These are phyloP conservation scores for Exutisphaerella laricina DNA, from an alignment of 2,329 filamentous ascomycete genomes.

Conservation along the genomic window DNA sequence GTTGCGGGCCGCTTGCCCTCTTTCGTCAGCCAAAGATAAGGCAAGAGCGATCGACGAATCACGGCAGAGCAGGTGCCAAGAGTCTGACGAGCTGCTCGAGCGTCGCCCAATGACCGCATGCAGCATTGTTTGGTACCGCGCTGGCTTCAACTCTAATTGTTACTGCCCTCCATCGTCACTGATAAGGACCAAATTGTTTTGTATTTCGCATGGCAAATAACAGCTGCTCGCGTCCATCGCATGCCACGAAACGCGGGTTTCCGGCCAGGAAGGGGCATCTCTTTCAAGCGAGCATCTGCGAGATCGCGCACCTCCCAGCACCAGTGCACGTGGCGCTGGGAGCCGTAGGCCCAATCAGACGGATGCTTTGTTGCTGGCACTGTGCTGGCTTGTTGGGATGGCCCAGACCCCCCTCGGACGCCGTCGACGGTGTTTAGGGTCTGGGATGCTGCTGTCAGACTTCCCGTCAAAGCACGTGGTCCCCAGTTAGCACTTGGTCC, in stretches of 20 bases:
- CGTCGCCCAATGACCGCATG: neutral
- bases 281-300: too few species aligned
- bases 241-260: neutral
- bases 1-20: neutral
- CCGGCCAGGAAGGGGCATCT: neutral
- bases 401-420: neutral
- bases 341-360: neutral
- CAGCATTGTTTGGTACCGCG: neutral
- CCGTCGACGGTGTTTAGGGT: neutral
- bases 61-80: neutral
- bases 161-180: neutral
- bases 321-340: neutral
- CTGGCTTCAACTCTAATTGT: neutral
- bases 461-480: too few species aligned
- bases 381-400: neutral
- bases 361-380: neutral
- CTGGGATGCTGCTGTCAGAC: neutral
- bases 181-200: conserved; percentile 1
- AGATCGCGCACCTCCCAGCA: neutral
- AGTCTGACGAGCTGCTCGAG: neutral
- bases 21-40: conserved; percentile 1
- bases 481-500: too few species aligned
- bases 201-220: conserved; percentile 1
- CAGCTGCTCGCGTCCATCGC: neutral
- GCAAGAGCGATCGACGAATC: neutral